Evolutionary conservation across 2,329 filamentous ascomycete species (phyloP).

Genomic region (Epichloe sp.): DNA sequence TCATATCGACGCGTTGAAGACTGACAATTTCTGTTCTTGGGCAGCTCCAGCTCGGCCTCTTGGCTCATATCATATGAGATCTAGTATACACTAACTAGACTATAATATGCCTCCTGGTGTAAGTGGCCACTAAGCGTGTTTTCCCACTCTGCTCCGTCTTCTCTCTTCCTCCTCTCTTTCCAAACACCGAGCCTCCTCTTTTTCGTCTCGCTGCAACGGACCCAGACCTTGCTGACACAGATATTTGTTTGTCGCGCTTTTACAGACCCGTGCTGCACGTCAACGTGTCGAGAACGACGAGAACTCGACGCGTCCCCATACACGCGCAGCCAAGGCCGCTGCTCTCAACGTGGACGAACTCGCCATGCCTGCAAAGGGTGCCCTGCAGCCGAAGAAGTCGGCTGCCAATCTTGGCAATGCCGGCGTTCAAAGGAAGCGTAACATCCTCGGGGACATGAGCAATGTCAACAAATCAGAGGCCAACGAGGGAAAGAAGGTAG

Average conservation of each 20-base stretch:
- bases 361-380: slow-evolving; percentile 43
- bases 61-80: slow-evolving; percentile 7
- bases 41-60: slow-evolving; percentile 7
- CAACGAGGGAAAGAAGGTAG: slow-evolving; percentile 61
- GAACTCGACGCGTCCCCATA: slow-evolving; percentile 71
- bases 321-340: slow-evolving; percentile 85
- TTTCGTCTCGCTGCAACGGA: slow-evolving; percentile 11
- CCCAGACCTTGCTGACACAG: slow-evolving; percentile 7
- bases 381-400: slow-evolving; percentile 59
- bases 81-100: slow-evolving; percentile 12
- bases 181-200: background rate
- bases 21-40: slow-evolving; percentile 7
- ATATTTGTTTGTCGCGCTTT: background rate
- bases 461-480: slow-evolving; percentile 75
- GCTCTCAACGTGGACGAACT: slow-evolving; percentile 54
- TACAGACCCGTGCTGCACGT: slow-evolving; percentile 54
- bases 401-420: slow-evolving; percentile 34
- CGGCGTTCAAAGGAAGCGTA: slow-evolving; percentile 53
- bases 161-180: background rate
- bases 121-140: slow-evolving; percentile 10
- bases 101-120: slow-evolving; percentile 23
- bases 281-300: slow-evolving; percentile 88
- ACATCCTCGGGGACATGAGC: slow-evolving; percentile 85
- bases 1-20: slow-evolving; percentile 9
- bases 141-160: background rate